These are phyloP conservation scores for Hyparrhenia diplandra DNA, from an alignment of 176 grass and related monocot genomes.

Conservation along the genomic window DNA sequence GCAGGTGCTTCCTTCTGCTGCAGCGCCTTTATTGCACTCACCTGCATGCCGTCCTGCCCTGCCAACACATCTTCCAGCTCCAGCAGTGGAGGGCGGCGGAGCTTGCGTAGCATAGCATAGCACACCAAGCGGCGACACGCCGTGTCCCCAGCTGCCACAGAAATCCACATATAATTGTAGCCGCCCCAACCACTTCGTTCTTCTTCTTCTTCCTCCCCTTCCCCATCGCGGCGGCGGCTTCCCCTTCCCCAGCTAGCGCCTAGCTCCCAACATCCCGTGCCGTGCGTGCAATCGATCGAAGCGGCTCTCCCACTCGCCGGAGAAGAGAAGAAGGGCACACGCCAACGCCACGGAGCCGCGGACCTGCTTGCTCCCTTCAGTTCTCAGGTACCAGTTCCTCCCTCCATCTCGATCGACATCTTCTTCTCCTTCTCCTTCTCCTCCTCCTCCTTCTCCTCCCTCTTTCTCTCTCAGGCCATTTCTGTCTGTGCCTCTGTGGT, in stretches of 20 bases:
- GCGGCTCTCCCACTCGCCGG: neutral
- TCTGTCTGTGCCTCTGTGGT: no score
- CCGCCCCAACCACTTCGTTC: slow-evolving; percentile 11
- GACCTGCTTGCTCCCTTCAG: neutral
- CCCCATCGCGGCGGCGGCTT: no score
- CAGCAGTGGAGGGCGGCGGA: neutral
- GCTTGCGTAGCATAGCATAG: neutral
- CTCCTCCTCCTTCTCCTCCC: no score
- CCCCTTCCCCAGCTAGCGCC: neutral
- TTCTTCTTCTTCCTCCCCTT: neutral
- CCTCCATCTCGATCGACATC: no score
- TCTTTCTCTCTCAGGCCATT: neutral
- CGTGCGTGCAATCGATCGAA: neutral
- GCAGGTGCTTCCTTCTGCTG: neutral
- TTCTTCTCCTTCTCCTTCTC: no score
- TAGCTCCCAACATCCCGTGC: neutral
- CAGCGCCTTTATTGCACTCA: neutral
- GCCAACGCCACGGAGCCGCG: no score
- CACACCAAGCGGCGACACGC: neutral
- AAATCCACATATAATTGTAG: slow-evolving; percentile 11
- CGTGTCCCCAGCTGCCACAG: neutral
- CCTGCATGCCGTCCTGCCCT: no score
- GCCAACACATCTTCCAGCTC: no score
- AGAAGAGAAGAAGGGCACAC: neutral
- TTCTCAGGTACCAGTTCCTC: neutral